phyloP scores from a whole-genome alignment of 1,284 basidiomycete genomes.

The Termitomyces sp. region DNA sequence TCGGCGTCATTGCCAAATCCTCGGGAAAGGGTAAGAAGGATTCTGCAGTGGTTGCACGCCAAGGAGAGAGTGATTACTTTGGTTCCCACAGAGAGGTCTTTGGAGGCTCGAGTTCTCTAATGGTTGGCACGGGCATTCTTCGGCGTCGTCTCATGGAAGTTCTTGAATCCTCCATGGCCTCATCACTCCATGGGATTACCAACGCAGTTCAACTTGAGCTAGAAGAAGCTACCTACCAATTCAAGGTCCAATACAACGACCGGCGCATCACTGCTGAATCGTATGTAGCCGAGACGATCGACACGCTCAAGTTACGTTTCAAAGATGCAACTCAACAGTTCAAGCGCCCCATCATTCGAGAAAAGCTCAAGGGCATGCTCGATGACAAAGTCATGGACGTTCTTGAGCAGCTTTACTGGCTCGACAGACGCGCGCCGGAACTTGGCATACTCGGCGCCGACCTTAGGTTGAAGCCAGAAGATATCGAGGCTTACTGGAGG shows the following conservation, averaged over 20 bases:
- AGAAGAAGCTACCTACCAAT: constrained; percentile 96
- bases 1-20: constrained; percentile 93
- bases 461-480: constrained; percentile 64
- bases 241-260: constrained; percentile 99
- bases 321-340: constrained; percentile 84
- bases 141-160: constrained; percentile 92
- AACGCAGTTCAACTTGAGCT: constrained; percentile 96
- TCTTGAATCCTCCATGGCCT: constrained; percentile 95
- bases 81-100: constrained; percentile 68
- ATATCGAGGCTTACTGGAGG: constrained; percentile 90
- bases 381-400: constrained; percentile 98
- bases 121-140: constrained; percentile 90
- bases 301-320: constrained; percentile 88
- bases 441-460: constrained; percentile 72
- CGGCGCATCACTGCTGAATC: constrained; percentile 91
- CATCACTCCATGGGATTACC: constrained; percentile 90
- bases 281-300: constrained; percentile 97
- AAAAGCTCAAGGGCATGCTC: constrained; percentile 85
- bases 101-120: constrained; percentile 59
- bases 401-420: constrained; percentile 96
- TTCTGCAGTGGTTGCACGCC: constrained; percentile 51
- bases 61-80: constrained; percentile 83
- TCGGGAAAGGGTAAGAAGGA: constrained; percentile 42
- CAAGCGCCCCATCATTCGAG: constrained; percentile 84
- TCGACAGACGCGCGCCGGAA: constrained; percentile 80